These are phyloP conservation scores for Erysimum cheiri DNA, from an alignment of 441 rosid species.

Conservation along the genomic window DNA sequence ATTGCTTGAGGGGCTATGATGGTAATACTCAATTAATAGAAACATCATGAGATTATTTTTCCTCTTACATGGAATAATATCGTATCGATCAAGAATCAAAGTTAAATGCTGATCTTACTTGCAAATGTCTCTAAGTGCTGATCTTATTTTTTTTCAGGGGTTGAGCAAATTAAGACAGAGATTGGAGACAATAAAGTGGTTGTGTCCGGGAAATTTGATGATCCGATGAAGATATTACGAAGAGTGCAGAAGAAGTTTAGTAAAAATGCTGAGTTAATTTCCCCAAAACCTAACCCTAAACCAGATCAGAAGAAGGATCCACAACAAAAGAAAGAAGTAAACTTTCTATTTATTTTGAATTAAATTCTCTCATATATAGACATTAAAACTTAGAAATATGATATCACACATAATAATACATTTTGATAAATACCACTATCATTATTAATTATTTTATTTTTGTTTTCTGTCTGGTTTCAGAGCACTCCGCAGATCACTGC, in stretches of 20 bases:
- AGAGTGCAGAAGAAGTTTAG: slow-evolving; percentile 66
- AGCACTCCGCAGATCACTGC: slow-evolving; percentile 46
- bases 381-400: neutral
- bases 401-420: too few species aligned
- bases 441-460: neutral
- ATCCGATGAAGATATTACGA: slow-evolving; percentile 53
- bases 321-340: slow-evolving; percentile 48
- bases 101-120: neutral
- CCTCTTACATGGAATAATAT: neutral
- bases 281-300: slow-evolving; percentile 51
- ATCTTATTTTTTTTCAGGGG: slow-evolving; percentile 50
- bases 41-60: neutral
- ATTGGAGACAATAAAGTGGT: slow-evolving; percentile 52
- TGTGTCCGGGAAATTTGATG: slow-evolving; percentile 61
- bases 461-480: slow-evolving; percentile 8
- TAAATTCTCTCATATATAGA: neutral
- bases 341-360: neutral
- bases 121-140: neutral
- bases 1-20: slow-evolving; percentile 53
- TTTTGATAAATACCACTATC: neutral
- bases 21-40: slow-evolving; percentile 46
- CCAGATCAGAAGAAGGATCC: slow-evolving; percentile 40
- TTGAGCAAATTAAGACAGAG: slow-evolving; percentile 60
- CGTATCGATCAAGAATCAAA: neutral
- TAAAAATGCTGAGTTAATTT: slow-evolving; percentile 57